These are phyloP conservation scores for Vanderwaltozyma yarrowii DNA, from an alignment of 805 yeast genomes.

Conservation along the genomic window DNA sequence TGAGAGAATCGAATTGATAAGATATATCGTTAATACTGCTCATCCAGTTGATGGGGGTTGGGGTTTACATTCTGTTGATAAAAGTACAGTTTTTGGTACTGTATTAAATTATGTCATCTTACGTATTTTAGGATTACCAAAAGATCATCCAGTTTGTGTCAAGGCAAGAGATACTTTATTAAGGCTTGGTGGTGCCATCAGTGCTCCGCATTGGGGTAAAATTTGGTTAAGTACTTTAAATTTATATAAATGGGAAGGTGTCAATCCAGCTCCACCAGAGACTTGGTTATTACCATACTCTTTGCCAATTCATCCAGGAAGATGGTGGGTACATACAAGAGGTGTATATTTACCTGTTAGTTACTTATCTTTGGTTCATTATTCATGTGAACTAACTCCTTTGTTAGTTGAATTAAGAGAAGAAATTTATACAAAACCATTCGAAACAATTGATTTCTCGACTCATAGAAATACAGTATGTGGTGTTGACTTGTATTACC, in stretches of 20 bases:
- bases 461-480: conserved; percentile 75
- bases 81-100: conserved; percentile 93
- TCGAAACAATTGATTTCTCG: conserved; percentile 54
- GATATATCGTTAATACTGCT: conserved; percentile 83
- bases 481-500: conserved; percentile 88
- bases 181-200: conserved; percentile 79
- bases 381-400: conserved; percentile 51
- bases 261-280: conserved; percentile 97
- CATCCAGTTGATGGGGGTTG: conserved; percentile 99
- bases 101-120: conserved; percentile 74
- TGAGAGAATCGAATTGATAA: conserved; percentile 55
- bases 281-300: conserved; percentile 78
- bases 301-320: conserved; percentile 82
- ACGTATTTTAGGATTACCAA: conserved; percentile 65
- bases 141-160: conserved; percentile 64
- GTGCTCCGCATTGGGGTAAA: conserved; percentile 96
- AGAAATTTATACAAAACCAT: conserved; percentile 69
- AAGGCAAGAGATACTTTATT: conserved; percentile 65
- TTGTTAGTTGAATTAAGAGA: conserved; percentile 53
- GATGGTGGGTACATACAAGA: conserved; percentile 99
- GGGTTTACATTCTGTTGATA: conserved; percentile 92
- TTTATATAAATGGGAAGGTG: conserved; percentile 90
- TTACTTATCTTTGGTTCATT: conserved; percentile 52
- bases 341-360: conserved; percentile 85
- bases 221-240: conserved; percentile 76